phyloP scores from a whole-genome alignment of 2,329 filamentous ascomycete species.

The Aspergillus fumigatus region DNA sequence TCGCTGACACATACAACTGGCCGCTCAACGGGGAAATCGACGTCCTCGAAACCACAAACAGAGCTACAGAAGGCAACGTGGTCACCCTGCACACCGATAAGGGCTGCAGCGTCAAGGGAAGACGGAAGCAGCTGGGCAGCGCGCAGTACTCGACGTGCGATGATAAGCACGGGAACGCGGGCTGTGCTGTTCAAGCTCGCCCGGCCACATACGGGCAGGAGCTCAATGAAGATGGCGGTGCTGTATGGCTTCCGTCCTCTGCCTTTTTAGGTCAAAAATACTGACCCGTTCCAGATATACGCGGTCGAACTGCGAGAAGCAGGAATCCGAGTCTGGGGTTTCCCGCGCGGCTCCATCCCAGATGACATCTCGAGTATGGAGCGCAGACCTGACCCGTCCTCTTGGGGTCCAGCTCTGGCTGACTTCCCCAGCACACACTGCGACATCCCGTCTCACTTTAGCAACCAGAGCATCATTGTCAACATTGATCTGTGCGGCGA shows the following conservation, averaged over 20 bases:
- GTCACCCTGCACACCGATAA: conserved; percentile 57
- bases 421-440: conserved; percentile 63
- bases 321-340: conserved; percentile 63
- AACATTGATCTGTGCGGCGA: conserved; percentile 64
- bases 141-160: conserved; percentile 46
- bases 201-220: conserved; percentile 46
- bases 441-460: conserved; percentile 56
- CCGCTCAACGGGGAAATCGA: conserved; percentile 62
- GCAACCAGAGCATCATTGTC: conserved; percentile 61
- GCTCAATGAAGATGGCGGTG: conserved; percentile 54
- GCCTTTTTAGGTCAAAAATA: no score
- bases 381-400: conserved; percentile 53
- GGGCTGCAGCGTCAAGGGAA: conserved; percentile 52
- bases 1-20: conserved; percentile 59
- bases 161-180: conserved; percentile 49
- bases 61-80: conserved; percentile 51
- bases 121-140: conserved; percentile 51
- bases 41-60: conserved; percentile 57
- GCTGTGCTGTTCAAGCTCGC: conserved; percentile 51
- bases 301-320: conserved; percentile 58
- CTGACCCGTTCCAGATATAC: conserved; percentile 39
- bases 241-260: conserved; percentile 27
- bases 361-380: conserved; percentile 45
- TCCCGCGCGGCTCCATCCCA: conserved; percentile 47
- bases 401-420: conserved; percentile 59